These are phyloP conservation scores for Saturnispora sanitii DNA, from an alignment of 805 yeast genomes.

Conservation along the genomic window DNA sequence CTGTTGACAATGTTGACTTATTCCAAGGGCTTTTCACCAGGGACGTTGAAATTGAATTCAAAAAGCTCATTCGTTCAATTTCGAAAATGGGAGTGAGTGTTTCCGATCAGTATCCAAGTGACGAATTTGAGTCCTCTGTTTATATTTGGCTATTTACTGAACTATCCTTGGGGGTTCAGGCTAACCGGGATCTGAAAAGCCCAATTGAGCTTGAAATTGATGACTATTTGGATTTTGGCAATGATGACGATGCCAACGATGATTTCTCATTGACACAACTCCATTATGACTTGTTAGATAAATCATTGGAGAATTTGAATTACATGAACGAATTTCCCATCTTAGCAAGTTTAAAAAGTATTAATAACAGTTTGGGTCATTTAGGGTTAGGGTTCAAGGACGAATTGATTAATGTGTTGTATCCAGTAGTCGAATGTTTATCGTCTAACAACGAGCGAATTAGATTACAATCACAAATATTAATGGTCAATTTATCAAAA, in stretches of 20 bases:
- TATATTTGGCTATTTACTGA: slow-evolving; percentile 32
- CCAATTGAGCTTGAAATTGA: slow-evolving; percentile 12
- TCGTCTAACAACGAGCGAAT: slow-evolving; percentile 43
- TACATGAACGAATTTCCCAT: slow-evolving; percentile 9
- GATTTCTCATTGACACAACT: slow-evolving; percentile 1
- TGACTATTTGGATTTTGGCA: slow-evolving; percentile 21
- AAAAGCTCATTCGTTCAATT: slow-evolving; percentile 6
- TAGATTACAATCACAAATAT: slow-evolving; percentile 42
- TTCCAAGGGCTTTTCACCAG: slow-evolving; percentile 18
- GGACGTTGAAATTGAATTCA: slow-evolving; percentile 17
- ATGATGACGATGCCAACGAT: slow-evolving; percentile 11
- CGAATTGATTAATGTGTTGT: slow-evolving; percentile 61
- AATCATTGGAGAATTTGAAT: slow-evolving; percentile 2
- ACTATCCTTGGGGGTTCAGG: not conserved
- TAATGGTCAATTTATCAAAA: slow-evolving; percentile 41
- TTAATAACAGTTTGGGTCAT: slow-evolving; percentile 26
- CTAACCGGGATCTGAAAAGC: not conserved
- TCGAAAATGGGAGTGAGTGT: not conserved
- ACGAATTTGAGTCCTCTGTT: slow-evolving; percentile 17
- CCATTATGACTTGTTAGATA: slow-evolving; percentile 6
- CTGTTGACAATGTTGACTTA: slow-evolving; percentile 5
- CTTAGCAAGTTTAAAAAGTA: slow-evolving; percentile 35
- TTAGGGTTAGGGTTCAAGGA: slow-evolving; percentile 34
- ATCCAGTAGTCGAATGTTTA: slow-evolving; percentile 62
- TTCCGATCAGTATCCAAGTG: not conserved